These are phyloP conservation scores for Talaromyces islandicus DNA, from an alignment of 2,329 filamentous ascomycete species.

Conservation along the genomic window DNA sequence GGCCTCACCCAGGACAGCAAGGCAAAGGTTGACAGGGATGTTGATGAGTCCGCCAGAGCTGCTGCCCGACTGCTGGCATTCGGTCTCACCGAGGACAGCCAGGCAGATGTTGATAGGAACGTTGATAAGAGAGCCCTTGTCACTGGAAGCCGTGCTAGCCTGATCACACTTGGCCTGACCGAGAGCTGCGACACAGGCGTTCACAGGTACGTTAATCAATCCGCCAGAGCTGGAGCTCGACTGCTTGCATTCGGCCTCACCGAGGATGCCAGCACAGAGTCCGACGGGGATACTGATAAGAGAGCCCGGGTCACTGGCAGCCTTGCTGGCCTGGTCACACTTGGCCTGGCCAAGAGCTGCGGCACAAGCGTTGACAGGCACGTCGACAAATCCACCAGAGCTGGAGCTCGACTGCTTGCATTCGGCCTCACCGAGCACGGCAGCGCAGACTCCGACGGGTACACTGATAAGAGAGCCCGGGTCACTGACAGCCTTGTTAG, in stretches of 20 bases:
- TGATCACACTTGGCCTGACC: constrained; percentile 20
- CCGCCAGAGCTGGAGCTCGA: constrained; percentile 11
- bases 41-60: constrained; percentile 17
- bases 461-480: constrained; percentile 25
- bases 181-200: constrained; percentile 18
- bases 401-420: constrained; percentile 18
- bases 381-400: constrained; percentile 18
- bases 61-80: constrained; percentile 14
- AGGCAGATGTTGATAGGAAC: constrained; percentile 19
- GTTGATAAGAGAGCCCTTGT: constrained; percentile 16
- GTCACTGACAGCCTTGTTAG: constrained; percentile 4
- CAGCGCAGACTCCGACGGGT: constrained; percentile 21
- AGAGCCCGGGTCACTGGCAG: too few relatives aligned
- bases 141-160: constrained; percentile 1
- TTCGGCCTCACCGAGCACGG: constrained; percentile 20
- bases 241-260: constrained; percentile 20
- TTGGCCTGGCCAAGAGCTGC: constrained; percentile 21
- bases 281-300: constrained; percentile 13
- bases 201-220: constrained; percentile 19
- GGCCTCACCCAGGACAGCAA: constrained; percentile 22
- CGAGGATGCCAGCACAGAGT: constrained; percentile 19
- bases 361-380: constrained; percentile 23
- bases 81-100: constrained; percentile 18
- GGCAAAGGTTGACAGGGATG: constrained; percentile 22
- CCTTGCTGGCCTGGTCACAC: constrained; percentile 8